Conservation (phyloP, 106 monocot species). For the Dendrobium catenatum region DNA sequence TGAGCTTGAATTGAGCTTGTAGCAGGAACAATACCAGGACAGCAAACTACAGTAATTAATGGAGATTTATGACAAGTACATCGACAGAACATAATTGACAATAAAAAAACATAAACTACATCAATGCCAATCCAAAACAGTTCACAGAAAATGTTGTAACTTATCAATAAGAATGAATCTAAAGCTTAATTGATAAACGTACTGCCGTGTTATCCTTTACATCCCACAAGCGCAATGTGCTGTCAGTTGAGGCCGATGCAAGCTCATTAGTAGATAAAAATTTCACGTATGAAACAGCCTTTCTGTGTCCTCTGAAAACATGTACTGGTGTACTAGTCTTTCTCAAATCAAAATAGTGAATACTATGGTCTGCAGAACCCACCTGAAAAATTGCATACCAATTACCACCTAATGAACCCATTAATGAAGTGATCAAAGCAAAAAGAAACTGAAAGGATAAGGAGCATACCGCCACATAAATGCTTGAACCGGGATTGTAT, state of each 20-base stretch:
- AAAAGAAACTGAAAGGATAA: not conserved
- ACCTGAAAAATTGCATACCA: slow-evolving; percentile 39
- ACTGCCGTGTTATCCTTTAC: slow-evolving; percentile 78
- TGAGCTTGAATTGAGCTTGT: too few species aligned
- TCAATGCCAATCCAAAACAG: not conserved
- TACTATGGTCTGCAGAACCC: slow-evolving; percentile 94
- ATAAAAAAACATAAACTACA: not conserved
- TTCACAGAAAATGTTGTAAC: not conserved
- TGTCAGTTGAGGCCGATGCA: slow-evolving; percentile 94
- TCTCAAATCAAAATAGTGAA: slow-evolving; percentile 96
- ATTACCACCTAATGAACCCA: not conserved
- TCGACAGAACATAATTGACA: not conserved
- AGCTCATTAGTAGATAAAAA: slow-evolving; percentile 86
- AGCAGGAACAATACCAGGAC: too few species aligned
- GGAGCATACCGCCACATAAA: slow-evolving; percentile 66
- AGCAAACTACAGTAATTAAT: too few species aligned
- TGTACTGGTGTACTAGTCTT: slow-evolving; percentile 73
- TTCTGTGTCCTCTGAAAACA: slow-evolving; percentile 80
- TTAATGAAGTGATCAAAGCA: not conserved
- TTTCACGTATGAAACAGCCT: slow-evolving; percentile 97
- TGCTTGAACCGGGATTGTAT: slow-evolving; percentile 94
- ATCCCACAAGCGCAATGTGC: slow-evolving; percentile 92
- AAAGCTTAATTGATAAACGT: slow-evolving; percentile 4
- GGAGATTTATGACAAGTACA: not conserved
- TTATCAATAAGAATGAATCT: not conserved